Evolutionary conservation across 2,329 filamentous ascomycete genomes (phyloP), one percentile per base, ranked within the genome.

Genomic region (Aspergillus sp.): DNA sequence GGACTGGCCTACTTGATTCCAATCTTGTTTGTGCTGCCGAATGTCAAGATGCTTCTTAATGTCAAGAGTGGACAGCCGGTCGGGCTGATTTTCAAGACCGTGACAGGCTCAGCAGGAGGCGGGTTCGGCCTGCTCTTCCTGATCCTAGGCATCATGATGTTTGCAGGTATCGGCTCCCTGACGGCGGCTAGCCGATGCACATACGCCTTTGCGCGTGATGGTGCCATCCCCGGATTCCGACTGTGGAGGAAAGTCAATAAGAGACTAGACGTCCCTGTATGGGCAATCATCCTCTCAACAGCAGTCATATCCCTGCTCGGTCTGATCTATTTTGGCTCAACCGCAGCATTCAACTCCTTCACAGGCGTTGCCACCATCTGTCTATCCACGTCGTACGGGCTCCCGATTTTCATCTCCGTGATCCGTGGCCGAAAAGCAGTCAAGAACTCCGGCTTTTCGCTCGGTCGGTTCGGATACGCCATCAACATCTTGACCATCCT

Each of bases 351-450:
- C 77, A 89, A 88, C 78, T 87, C 86, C 9, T 92, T 93, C 73
- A 92, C 89, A 0, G 89, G 89, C 27, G 89, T 91, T 1, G 90
- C 89, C 1, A 92, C 89, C 4, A 91, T 93, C 69, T 91, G 89
- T 63, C 82, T 93, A 0, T 88, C 86, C 0, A 86, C 87, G 4
- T 90, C 88, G 0, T 93, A 93, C 71, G 89, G 87, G 14, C 81
- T 91, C 15, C 90, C 90, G 0, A 90, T 93, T 55, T 75, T 91
- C 11, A 87, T 93, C 57, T 88, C 82, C 11, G 76, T 93, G 3
- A 65, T 91, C 1, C 84, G 87, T 15, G 82, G 86, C 9, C 83
- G 90, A n/a, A 80, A 83, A 52, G 81, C 85, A 37, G 84, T 92
- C n/a, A 79, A 80, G 51, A 75, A 86, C 64, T 90, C 88, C 0